Conservation (phyloP, 2,329 filamentous ascomycete species). For the Hymenoscyphus fraxineus region DNA sequence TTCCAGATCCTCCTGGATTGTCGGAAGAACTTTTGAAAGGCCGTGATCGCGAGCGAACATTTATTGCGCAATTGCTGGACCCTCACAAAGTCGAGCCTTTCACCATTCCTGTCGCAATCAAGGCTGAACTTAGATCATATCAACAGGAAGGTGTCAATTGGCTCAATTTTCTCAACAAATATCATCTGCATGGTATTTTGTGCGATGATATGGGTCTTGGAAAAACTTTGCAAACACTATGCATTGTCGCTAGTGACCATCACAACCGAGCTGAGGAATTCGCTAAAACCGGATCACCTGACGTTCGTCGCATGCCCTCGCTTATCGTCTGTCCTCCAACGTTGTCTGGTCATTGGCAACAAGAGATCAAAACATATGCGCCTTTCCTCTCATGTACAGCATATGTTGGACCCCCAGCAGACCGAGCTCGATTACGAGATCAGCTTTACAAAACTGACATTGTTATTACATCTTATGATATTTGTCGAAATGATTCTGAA, state of each 20-base stretch:
- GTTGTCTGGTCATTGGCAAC: conserved; percentile 96
- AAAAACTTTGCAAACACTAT: conserved; percentile 95
- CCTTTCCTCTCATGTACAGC: conserved; percentile 87
- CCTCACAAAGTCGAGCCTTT: conserved; percentile 96
- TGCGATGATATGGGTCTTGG: conserved; percentile 99
- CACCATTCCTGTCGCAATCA: conserved; percentile 91
- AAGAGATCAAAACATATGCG: conserved; percentile 93
- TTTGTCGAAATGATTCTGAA: conserved; percentile 93
- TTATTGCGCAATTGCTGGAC: conserved; percentile 93
- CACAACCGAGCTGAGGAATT: conserved; percentile 90
- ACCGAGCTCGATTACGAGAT: conserved; percentile 68
- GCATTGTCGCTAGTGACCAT: conserved; percentile 96
- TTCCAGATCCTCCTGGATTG: conserved; percentile 90
- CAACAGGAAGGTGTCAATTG: conserved; percentile 99
- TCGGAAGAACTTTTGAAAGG: conserved; percentile 85
- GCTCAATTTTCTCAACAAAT: conserved; percentile 96
- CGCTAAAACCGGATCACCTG: conserved; percentile 72
- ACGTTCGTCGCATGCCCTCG: conserved; percentile 77
- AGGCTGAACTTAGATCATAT: conserved; percentile 92
- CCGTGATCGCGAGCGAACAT: conserved; percentile 89
- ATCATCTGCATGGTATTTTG: conserved; percentile 95
- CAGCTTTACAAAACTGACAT: conserved; percentile 77
- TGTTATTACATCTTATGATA: conserved; percentile 96
- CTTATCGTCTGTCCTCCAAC: conserved; percentile 96
- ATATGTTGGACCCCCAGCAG: conserved; percentile 83